Percentiles rank a stretch among this genome's conserved stretches.
Conservation (phyloP, 2,329 filamentous ascomycete genomes). For the Epichloe bromicola region DNA sequence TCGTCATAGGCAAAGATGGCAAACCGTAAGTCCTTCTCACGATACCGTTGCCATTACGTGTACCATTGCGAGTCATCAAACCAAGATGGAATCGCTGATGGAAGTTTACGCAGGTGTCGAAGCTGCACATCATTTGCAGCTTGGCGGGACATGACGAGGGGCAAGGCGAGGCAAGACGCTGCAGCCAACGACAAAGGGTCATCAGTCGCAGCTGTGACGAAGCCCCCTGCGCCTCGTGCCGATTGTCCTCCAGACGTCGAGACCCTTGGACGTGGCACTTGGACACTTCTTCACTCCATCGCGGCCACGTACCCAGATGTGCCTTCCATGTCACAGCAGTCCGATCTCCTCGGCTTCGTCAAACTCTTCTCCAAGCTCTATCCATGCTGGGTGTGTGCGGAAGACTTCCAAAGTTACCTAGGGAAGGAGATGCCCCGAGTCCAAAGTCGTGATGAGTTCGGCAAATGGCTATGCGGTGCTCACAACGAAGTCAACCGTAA, state of each 20-base stretch:
- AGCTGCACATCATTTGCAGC: slow-evolving; percentile 19
- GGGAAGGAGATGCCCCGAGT: slow-evolving; percentile 51
- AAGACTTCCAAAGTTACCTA: slow-evolving; percentile 81
- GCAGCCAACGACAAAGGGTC: slow-evolving; percentile 9
- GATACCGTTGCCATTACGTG: not conserved
- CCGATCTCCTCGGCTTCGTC: slow-evolving; percentile 67
- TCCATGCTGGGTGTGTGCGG: slow-evolving; percentile 90
- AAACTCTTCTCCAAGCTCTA: slow-evolving; percentile 74
- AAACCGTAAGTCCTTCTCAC: slow-evolving; percentile 55
- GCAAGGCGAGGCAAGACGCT: slow-evolving; percentile 11
- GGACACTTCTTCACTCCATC: slow-evolving; percentile 88
- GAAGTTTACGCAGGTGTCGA: slow-evolving; percentile 17
- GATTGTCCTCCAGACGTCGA: slow-evolving; percentile 91
- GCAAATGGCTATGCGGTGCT: slow-evolving; percentile 70
- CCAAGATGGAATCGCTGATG: not conserved
- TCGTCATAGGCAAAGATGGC: slow-evolving; percentile 66
- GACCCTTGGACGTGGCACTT: slow-evolving; percentile 70
- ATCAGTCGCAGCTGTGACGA: slow-evolving; percentile 15
- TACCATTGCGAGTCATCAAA: not conserved
- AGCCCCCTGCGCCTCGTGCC: slow-evolving; percentile 27
- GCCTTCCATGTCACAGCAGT: slow-evolving; percentile 57
- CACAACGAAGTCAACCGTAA: slow-evolving; percentile 84
- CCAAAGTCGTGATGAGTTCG: slow-evolving; percentile 54
- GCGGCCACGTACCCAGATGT: slow-evolving; percentile 70
- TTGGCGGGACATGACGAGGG: slow-evolving; percentile 17